phyloP scores from a whole-genome alignment of 2,329 filamentous ascomycete genomes.

The Ceratocystis cubensis region DNA sequence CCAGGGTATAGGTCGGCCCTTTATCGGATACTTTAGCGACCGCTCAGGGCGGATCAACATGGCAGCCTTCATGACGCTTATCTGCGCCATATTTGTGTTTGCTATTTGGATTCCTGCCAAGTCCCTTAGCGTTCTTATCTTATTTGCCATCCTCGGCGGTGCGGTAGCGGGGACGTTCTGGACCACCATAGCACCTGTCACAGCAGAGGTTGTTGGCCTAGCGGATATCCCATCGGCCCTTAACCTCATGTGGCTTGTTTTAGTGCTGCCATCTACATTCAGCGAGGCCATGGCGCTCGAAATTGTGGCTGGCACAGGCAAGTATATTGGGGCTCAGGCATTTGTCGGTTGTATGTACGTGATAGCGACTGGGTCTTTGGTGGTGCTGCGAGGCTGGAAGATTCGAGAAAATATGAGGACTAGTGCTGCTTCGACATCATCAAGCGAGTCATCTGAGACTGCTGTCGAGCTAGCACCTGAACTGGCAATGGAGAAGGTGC shows the following conservation, averaged over 20 bases:
- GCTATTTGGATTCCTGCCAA: conserved; percentile 61
- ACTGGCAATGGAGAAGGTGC: neutral
- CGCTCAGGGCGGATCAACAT: conserved; percentile 60
- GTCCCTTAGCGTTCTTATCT: conserved; percentile 51
- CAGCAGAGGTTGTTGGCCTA: conserved; percentile 61
- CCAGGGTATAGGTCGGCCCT: conserved; percentile 54
- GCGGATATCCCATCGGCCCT: conserved; percentile 53
- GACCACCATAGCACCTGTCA: conserved; percentile 55
- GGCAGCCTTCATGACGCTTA: conserved; percentile 50
- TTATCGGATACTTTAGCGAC: conserved; percentile 63
- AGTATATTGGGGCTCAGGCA: conserved; percentile 42
- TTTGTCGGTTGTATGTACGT: conserved; percentile 52
- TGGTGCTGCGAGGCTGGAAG: conserved; percentile 31
- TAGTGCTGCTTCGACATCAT: conserved; percentile 11
- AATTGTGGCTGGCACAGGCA: conserved; percentile 34
- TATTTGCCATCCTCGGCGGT: conserved; percentile 61
- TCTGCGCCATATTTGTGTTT: conserved; percentile 52
- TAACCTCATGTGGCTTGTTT: conserved; percentile 57
- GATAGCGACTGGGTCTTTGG: conserved; percentile 31
- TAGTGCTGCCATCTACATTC: conserved; percentile 59
- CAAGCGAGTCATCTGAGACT: neutral
- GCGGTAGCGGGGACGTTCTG: conserved; percentile 59
- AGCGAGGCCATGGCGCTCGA: conserved; percentile 51
- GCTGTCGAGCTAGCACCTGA: neutral
- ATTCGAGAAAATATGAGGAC: conserved; percentile 22